Conservation (phyloP, 176 grass and related monocot species). For the Aegilops sharonensis region DNA sequence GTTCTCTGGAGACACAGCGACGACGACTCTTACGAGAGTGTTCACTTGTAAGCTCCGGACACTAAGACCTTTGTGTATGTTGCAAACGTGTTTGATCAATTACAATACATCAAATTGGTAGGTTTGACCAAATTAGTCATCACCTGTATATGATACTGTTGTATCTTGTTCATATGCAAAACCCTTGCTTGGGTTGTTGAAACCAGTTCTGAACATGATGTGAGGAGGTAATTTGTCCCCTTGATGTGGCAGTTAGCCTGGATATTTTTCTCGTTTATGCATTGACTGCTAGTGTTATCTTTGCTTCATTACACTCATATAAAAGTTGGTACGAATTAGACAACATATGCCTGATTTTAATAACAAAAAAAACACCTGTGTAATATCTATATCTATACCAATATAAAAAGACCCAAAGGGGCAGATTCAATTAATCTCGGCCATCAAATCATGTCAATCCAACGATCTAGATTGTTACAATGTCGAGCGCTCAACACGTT, state of each 20-base stretch:
- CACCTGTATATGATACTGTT: neutral
- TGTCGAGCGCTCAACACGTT: no score
- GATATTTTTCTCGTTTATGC: neutral
- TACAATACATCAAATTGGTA: neutral
- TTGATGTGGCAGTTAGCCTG: neutral
- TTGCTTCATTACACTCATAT: neutral
- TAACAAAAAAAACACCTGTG: neutral
- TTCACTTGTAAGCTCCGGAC: neutral
- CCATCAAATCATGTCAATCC: no score
- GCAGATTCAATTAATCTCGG: no score
- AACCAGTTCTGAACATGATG: neutral
- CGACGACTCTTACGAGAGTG: neutral
- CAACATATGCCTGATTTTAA: neutral
- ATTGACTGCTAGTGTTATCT: neutral
- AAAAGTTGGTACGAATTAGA: neutral
- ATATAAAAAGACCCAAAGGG: no score
- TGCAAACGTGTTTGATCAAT: neutral
- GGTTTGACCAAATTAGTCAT: slow-evolving; percentile 12
- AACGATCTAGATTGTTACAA: no score
- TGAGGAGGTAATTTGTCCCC: slow-evolving; percentile 2
- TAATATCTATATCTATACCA: neutral
- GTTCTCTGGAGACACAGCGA: slow-evolving; percentile 52
- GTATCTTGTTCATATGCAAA: slow-evolving; percentile 16
- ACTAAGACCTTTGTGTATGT: neutral
- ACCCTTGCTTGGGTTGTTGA: neutral